phyloP scores from a whole-genome alignment of 257 asterid genomes.

The Paraleonurus japonicus region DNA sequence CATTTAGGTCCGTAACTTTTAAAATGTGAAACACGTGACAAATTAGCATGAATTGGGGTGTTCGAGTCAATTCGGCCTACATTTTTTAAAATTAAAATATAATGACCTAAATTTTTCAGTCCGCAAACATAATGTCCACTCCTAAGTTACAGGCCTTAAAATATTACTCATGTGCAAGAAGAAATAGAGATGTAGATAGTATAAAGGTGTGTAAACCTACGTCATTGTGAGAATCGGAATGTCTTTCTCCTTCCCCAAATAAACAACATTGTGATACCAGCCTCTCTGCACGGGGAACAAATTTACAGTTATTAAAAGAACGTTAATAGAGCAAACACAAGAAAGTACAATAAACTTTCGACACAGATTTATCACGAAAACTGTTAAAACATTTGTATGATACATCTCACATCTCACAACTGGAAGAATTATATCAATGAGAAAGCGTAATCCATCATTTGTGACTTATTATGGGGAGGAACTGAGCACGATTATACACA shows the following conservation, averaged over 20 bases:
- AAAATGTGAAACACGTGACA: too few relatives aligned
- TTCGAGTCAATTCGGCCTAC: too few relatives aligned
- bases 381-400: neutral
- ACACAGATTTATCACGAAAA: neutral
- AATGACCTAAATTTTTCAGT: too few relatives aligned
- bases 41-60: too few relatives aligned
- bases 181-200: neutral
- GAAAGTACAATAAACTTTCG: neutral
- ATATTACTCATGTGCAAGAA: neutral
- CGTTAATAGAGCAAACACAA: neutral
- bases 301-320: neutral
- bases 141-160: too few relatives aligned
- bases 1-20: too few relatives aligned
- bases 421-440: neutral
- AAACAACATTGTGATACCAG: slow-evolving; percentile 84
- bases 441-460: neutral
- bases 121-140: too few relatives aligned
- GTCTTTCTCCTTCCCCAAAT: slow-evolving; percentile 70
- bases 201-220: slow-evolving; percentile 40
- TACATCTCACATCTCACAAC: neutral
- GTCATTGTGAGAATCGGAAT: slow-evolving; percentile 89
- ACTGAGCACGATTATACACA: too few relatives aligned
- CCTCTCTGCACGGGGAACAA: slow-evolving; percentile 47
- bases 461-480: neutral
- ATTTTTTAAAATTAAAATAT: too few relatives aligned